Conservation (phyloP, 148 eudicot genomes). For the Camellia granthamiana region DNA sequence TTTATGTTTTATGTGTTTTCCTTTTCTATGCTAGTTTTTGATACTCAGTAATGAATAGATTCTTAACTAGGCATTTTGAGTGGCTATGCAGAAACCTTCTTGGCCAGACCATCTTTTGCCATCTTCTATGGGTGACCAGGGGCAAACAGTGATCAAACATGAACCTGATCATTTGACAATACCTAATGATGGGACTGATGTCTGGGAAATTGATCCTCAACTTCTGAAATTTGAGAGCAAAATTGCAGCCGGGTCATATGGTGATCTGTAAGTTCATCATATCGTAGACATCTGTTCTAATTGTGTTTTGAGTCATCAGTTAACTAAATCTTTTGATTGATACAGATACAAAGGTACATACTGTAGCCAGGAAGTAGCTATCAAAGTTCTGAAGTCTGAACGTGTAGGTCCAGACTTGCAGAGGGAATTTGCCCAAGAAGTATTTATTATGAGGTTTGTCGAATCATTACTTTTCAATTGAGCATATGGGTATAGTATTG, state of each 20-base stretch:
- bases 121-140: conserved; percentile 47
- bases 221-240: conserved; percentile 70
- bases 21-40: conserved; percentile 3
- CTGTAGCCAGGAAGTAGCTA: conserved; percentile 95
- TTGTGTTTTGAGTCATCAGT: not conserved
- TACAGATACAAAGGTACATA: conserved; percentile 90
- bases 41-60: not conserved
- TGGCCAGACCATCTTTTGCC: conserved; percentile 58
- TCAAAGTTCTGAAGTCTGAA: conserved; percentile 87
- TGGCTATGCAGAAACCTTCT: conserved; percentile 57
- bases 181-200: conserved; percentile 92
- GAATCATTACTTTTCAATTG: not conserved
- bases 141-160: conserved; percentile 35
- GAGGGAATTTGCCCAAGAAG: conserved; percentile 97
- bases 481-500: not conserved
- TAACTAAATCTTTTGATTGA: conserved; percentile 3
- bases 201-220: conserved; percentile 94
- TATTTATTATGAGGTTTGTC: conserved; percentile 88
- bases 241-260: conserved; percentile 97
- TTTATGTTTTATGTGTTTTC: not conserved
- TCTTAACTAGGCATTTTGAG: conserved; percentile 12
- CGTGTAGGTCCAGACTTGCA: conserved; percentile 70
- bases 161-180: conserved; percentile 63
- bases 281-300: not conserved
- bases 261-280: conserved; percentile 77